A percentile compares a stretch with the other conserved stretches of the same genome.
These are phyloP conservation scores for Parafenestella ontariensis DNA, from an alignment of 2,329 filamentous ascomycete genomes.

Conservation along the genomic window DNA sequence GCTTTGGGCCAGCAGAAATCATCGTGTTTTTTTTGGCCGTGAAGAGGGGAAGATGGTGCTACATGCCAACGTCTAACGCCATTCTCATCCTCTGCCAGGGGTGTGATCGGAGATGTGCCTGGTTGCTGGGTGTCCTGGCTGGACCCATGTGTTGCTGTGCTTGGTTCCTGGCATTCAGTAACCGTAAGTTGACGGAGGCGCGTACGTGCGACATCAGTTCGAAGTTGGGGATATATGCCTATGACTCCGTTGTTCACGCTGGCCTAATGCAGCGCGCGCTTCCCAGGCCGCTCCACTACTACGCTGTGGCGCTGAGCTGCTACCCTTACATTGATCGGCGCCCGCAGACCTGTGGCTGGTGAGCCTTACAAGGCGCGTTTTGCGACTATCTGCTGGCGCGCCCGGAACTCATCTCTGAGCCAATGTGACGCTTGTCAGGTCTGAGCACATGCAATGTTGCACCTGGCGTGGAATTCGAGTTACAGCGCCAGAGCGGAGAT, in stretches of 20 bases:
- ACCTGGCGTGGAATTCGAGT: background rate
- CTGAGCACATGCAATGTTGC: background rate
- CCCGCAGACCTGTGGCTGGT: background rate
- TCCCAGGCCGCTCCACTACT: background rate
- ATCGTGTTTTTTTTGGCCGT: background rate
- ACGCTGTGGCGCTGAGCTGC: background rate
- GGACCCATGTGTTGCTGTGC: too few species aligned
- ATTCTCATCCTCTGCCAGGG: background rate
- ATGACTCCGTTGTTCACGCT: background rate
- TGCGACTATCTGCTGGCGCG: background rate
- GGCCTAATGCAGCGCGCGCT: background rate
- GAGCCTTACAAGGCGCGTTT: conserved; percentile 1
- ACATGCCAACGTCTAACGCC: background rate
- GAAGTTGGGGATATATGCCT: background rate
- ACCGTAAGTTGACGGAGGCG: background rate
- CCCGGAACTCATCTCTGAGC: background rate
- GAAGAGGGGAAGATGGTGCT: background rate
- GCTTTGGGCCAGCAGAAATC: background rate
- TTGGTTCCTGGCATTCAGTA: background rate
- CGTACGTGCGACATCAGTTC: background rate
- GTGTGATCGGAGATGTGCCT: background rate
- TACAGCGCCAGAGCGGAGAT: background rate
- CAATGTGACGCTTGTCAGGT: background rate
- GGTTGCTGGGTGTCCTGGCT: background rate
- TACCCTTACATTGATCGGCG: background rate